These are phyloP conservation scores for Xylaria sp. DNA, from an alignment of 2,329 filamentous ascomycete genomes.

Conservation along the genomic window DNA sequence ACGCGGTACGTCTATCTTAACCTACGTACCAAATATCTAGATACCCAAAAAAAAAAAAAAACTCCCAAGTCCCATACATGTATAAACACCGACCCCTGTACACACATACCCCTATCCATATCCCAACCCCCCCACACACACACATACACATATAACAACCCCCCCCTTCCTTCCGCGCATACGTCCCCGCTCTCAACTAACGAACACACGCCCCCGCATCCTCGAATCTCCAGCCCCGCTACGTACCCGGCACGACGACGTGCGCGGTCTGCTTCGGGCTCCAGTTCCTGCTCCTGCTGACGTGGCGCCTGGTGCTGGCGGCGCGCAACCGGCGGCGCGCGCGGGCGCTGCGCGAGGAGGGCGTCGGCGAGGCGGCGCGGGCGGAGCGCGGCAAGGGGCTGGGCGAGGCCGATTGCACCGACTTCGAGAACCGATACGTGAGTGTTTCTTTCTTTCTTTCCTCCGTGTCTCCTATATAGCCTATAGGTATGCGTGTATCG, in stretches of 20 bases:
- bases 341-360: conserved; percentile 33
- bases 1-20: conserved; percentile 41
- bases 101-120: not conserved
- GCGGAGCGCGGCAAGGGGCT: conserved; percentile 36
- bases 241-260: conserved; percentile 45
- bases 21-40: no score
- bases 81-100: not conserved
- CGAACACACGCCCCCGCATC: not conserved
- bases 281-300: conserved; percentile 41
- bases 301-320: conserved; percentile 45
- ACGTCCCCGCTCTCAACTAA: not conserved
- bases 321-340: conserved; percentile 43
- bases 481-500: not conserved
- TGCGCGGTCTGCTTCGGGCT: conserved; percentile 45
- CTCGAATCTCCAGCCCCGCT: conserved; percentile 43
- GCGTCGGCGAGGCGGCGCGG: conserved; percentile 40
- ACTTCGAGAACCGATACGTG: conserved; percentile 44
- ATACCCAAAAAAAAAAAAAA: no score
- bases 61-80: not conserved
- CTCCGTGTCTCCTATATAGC: not conserved
- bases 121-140: no score
- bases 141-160: not conserved
- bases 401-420: conserved; percentile 42
- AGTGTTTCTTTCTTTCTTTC: conserved; percentile 12
- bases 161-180: no score